Evolutionary conservation across 2,329 filamentous ascomycete species (phyloP), one percentile per base, ranked within the genome.

Genomic region (Aspergillus tamarii): DNA sequence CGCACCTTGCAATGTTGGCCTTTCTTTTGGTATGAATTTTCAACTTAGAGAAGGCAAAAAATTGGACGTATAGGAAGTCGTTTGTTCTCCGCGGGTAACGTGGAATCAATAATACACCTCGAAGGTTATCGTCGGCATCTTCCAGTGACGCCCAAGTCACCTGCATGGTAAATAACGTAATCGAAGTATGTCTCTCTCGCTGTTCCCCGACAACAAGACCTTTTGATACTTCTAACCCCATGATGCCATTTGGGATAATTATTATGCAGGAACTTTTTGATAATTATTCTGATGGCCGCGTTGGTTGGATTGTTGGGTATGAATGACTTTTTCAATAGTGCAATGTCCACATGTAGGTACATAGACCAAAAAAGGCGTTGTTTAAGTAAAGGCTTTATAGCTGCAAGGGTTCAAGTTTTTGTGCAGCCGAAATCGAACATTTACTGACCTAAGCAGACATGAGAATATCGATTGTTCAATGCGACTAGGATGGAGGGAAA

Each of bases 61-160:
- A 26, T 39, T 26, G 36, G 52, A 39, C 32, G 32, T 55, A 55
- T 55, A 55, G 26, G 32, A 39, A 26, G n/a, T 12, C 32, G 36
- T 19, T n/a, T 36, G 32, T 39, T 55, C 32, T 26, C 52, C 52
- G 32, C 52, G 52, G 52, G 52, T 55, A 55, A 55, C 52, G 11
- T 55, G n/a, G 12, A 55, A n/a, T 55, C 32, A 26, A 21, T 36
- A 55, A 26, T 55, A 39, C n/a, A 39, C 30, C 32, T 16, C 16
- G 21, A 34, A 36, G 52, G 52, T n/a, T 55, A 55, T 39, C 52
- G 32, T 55, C 52, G 52, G 52, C 32, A 36, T 55, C 34, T 39
- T 32, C n/a, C 19, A 39, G 21, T 36, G 52, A 21, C n/a, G n/a
- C 52, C 21, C 32, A 39, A 26, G 34, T 55, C 30, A 39, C 52